phyloP scores from a whole-genome alignment of 2,329 filamentous ascomycete species.

The Colletotrichum sp. region DNA sequence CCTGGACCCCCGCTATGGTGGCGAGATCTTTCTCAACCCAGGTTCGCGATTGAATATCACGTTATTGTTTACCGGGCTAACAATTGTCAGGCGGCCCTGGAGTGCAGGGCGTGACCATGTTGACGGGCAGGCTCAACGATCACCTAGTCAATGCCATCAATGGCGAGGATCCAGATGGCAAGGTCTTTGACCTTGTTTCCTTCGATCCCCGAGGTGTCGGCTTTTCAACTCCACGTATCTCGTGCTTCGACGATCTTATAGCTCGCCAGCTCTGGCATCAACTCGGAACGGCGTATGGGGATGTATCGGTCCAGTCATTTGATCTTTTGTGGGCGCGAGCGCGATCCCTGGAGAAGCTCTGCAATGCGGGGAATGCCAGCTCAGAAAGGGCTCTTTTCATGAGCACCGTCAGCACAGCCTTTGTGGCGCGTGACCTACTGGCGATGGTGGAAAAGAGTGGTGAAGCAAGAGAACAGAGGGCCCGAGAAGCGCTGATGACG shows the following conservation, averaged over 20 bases:
- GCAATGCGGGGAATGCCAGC: neutral
- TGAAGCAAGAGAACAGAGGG: slow-evolving; percentile 22
- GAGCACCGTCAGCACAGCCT: slow-evolving; percentile 34
- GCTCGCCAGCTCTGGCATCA: neutral
- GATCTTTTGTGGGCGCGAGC: neutral
- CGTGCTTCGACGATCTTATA: neutral
- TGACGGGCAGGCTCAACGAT: neutral
- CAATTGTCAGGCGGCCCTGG: neutral
- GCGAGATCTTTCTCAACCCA: slow-evolving; percentile 47
- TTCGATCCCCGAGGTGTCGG: slow-evolving; percentile 54
- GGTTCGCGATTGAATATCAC: slow-evolving; percentile 24
- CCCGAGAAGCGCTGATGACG: neutral
- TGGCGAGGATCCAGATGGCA: slow-evolving; percentile 29
- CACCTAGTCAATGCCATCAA: neutral
- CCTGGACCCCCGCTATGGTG: slow-evolving; percentile 40
- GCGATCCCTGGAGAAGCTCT: neutral
- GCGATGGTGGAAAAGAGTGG: slow-evolving; percentile 46
- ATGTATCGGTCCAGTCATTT: neutral
- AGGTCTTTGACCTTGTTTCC: slow-evolving; percentile 48
- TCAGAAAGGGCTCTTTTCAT: neutral
- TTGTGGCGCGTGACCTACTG: slow-evolving; percentile 48
- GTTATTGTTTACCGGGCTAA: neutral
- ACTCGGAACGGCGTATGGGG: neutral
- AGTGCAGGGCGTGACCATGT: neutral
- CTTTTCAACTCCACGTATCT: neutral